A percentile compares a stretch with the other conserved stretches of the same genome.
These are phyloP conservation scores for Eucalyptus melliodora DNA, from an alignment of 345 rosid genomes.

Conservation along the genomic window DNA sequence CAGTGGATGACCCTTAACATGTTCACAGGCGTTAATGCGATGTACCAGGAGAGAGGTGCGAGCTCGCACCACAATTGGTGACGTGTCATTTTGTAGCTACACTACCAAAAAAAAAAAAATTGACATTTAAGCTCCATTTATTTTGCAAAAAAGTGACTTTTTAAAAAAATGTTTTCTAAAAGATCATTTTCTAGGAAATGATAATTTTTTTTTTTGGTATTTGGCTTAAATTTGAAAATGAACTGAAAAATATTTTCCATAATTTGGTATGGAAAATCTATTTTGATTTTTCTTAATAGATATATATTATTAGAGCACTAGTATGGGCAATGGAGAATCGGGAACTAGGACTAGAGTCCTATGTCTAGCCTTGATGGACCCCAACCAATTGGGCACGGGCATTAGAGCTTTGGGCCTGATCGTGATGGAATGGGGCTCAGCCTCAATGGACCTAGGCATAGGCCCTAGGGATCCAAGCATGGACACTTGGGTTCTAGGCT, in stretches of 20 bases:
- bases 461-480: background rate
- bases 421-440: no score
- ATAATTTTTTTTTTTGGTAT: no score
- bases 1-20: background rate
- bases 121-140: background rate
- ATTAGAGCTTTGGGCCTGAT: no score
- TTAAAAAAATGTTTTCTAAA: no score
- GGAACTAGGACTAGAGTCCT: background rate
- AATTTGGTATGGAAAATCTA: background rate
- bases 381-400: background rate
- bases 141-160: no score
- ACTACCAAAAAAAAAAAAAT: background rate
- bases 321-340: accelerated
- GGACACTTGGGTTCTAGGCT: background rate
- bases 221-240: background rate
- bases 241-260: no score
- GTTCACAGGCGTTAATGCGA: background rate
- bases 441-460: background rate
- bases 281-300: no score
- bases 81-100: background rate
- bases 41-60: background rate
- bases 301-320: background rate
- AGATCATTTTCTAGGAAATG: background rate
- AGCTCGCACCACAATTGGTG: background rate
- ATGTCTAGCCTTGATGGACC: accelerated